Evolutionary conservation across 2,329 filamentous ascomycete species (phyloP).

Genomic region (Pseudocercospora cruenta): DNA sequence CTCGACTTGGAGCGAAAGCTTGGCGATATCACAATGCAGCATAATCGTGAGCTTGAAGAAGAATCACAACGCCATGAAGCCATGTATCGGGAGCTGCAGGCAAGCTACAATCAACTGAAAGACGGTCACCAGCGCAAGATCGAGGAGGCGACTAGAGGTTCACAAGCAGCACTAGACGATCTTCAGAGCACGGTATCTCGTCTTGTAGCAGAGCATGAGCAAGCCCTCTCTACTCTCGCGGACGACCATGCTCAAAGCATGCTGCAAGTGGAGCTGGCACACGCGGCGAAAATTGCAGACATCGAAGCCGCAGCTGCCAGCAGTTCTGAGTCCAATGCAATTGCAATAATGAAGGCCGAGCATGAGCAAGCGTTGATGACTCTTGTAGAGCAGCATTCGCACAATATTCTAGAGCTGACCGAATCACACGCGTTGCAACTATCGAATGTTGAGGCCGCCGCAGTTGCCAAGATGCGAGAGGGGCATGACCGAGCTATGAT

Average conservation of each 20-base stretch:
- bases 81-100: conserved; percentile 27
- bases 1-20: conserved; percentile 20
- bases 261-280: conserved; percentile 11
- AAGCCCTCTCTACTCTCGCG: conserved; percentile 13
- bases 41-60: conserved; percentile 33
- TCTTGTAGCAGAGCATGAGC: conserved; percentile 17
- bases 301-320: conserved; percentile 11
- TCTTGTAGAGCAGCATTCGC: conserved; percentile 23
- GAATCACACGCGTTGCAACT: conserved; percentile 14
- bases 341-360: conserved; percentile 8
- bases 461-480: conserved; percentile 4
- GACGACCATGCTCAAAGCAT: conserved; percentile 15
- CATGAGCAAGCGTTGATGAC: conserved; percentile 18
- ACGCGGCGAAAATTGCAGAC: conserved; percentile 15
- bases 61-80: conserved; percentile 29
- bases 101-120: conserved; percentile 23
- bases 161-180: conserved; percentile 7
- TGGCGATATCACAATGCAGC: conserved; percentile 24
- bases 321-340: conserved; percentile 6
- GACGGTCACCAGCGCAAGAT: conserved; percentile 20
- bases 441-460: conserved; percentile 13
- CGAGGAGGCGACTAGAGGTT: conserved; percentile 18
- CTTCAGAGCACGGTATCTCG: conserved; percentile 18
- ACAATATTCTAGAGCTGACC: conserved; percentile 21
- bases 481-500: conserved; percentile 19